Conservation (phyloP, 2,329 filamentous ascomycete species). For the Arthrobotrys megalospora region DNA sequence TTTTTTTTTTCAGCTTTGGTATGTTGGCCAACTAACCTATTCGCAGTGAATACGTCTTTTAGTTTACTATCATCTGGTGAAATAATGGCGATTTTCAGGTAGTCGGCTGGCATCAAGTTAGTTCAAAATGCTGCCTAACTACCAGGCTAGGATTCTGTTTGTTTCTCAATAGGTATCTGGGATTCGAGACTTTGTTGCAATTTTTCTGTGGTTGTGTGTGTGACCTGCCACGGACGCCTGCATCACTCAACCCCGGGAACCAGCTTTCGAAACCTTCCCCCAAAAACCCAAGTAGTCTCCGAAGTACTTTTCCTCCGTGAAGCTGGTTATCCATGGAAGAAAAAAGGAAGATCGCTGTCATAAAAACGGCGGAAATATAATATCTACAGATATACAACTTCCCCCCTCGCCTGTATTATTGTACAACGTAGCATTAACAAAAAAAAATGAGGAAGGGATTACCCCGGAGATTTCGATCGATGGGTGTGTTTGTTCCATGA, state of each 20-base stretch:
- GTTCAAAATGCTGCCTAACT: not conserved
- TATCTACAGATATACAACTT: too few relatives aligned
- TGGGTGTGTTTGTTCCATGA: not conserved
- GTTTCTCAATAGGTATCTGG: slow-evolving; percentile 6
- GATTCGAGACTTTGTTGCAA: slow-evolving; percentile 5
- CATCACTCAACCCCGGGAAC: not conserved
- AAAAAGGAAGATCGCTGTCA: slow-evolving; percentile 2
- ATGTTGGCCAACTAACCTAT: not conserved
- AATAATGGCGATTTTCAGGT: too few relatives aligned
- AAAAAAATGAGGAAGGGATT: slow-evolving; percentile 3
- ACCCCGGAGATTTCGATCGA: slow-evolving; percentile 29
- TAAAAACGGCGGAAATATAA: slow-evolving; percentile 16
- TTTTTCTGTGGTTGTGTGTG: slow-evolving; percentile 1
- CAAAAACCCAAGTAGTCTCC: not conserved
- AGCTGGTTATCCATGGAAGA: not conserved
- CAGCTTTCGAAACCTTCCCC: too few relatives aligned
- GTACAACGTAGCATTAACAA: slow-evolving; percentile 34
- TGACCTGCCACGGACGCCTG: not conserved
- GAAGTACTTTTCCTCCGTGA: not conserved
- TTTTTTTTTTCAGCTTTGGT: not conserved
- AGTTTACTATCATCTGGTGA: not conserved
- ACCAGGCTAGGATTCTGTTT: not conserved
- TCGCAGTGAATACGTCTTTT: not conserved
- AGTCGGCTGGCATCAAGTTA: too few relatives aligned
- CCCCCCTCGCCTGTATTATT: not conserved